A percentile compares a stretch with the other conserved stretches of the same genome.
These are phyloP conservation scores for Trichomonas tenax DNA, from an alignment of 208 protist genomes.

Conservation along the genomic window DNA sequence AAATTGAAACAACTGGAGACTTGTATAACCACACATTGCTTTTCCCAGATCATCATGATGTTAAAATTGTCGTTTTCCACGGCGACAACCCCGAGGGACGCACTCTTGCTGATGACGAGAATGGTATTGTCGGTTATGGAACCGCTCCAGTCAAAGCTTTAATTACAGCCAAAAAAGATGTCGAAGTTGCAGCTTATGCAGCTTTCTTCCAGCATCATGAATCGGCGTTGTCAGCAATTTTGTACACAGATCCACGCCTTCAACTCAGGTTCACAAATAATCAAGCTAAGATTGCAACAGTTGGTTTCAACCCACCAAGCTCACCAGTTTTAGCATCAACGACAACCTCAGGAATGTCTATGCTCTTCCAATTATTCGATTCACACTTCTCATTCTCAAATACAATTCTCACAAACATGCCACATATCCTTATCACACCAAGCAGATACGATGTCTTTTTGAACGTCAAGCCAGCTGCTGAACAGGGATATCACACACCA, in stretches of 20 bases:
- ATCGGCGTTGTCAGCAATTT: not conserved
- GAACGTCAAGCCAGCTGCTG: not conserved
- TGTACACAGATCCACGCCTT: not conserved
- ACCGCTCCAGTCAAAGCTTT: not conserved
- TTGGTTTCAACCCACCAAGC: not conserved
- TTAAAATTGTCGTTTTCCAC: not conserved
- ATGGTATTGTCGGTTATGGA: not conserved
- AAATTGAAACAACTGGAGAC: not conserved
- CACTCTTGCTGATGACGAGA: not conserved
- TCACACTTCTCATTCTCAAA: not conserved
- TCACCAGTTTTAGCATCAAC: not conserved
- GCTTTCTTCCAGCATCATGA: not conserved
- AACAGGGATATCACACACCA: not conserved
- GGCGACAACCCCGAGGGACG: not conserved
- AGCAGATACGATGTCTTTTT: not conserved
- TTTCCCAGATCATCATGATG: not conserved
- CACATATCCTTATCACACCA: not conserved
- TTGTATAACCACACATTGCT: not conserved
- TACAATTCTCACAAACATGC: not conserved
- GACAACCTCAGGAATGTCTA: not conserved
- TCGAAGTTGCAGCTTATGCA: not conserved
- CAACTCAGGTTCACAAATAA: not conserved
- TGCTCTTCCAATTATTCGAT: not conserved
- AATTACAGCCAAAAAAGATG: not conserved
- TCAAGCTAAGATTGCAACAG: not conserved